Evolutionary conservation across 257 asterid species (phyloP).

Genomic region (Solanum boliviense): DNA sequence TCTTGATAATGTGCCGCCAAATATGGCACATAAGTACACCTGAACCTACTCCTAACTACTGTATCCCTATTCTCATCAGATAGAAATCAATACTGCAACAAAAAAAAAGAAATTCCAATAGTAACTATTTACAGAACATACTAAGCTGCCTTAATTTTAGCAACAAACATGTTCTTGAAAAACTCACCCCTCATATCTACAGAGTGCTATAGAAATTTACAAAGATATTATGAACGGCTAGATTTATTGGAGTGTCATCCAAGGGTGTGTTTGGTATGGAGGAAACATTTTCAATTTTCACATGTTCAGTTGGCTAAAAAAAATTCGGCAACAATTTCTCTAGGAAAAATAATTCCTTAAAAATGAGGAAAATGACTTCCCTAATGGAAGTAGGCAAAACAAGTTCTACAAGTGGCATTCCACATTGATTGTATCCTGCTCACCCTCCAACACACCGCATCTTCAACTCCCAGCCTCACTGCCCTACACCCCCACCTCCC

Average conservation of each 20-base stretch:
- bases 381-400: neutral
- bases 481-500: neutral
- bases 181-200: neutral
- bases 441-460: neutral
- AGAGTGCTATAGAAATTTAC: neutral
- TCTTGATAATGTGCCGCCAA: neutral
- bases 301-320: neutral
- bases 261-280: neutral
- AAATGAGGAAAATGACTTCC: neutral
- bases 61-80: neutral
- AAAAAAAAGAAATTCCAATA: neutral
- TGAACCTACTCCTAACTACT: neutral
- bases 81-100: neutral
- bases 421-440: neutral
- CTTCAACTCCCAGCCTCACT: neutral
- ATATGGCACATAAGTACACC: neutral
- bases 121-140: neutral
- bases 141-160: neutral
- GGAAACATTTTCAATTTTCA: neutral
- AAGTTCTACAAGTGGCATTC: neutral
- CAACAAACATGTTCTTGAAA: neutral
- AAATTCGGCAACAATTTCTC: neutral
- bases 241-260: neutral
- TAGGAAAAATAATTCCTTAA: neutral
- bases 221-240: neutral